These are phyloP conservation scores for Wilcoxina mikolae DNA, from an alignment of 495 filamentous ascomycete species.

Conservation along the genomic window DNA sequence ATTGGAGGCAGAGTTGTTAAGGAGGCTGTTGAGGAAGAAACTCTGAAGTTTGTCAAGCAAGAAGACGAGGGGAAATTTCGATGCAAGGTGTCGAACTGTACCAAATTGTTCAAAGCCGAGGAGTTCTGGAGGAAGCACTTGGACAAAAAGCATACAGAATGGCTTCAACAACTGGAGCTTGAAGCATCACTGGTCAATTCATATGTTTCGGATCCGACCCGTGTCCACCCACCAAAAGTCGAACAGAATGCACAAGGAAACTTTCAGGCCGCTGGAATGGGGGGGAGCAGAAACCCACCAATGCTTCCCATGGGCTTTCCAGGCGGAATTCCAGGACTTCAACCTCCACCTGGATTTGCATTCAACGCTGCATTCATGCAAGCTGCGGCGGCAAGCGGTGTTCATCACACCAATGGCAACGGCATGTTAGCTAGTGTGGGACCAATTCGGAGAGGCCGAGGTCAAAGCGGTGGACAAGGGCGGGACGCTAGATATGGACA, in stretches of 20 bases:
- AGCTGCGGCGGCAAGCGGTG: not conserved
- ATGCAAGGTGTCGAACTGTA: constrained; percentile 89
- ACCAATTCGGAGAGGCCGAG: constrained; percentile 32
- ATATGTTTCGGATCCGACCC: constrained; percentile 90
- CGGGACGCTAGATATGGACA: constrained; percentile 35
- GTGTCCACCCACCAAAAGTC: constrained; percentile 87
- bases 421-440: constrained; percentile 27
- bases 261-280: constrained; percentile 18
- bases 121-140: constrained; percentile 96
- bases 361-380: constrained; percentile 35
- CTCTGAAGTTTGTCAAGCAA: constrained; percentile 79
- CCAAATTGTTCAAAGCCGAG: constrained; percentile 93
- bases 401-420: constrained; percentile 20
- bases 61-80: constrained; percentile 93
- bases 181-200: constrained; percentile 85
- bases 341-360: constrained; percentile 63
- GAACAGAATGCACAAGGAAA: constrained; percentile 75
- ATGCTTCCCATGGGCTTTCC: constrained; percentile 20
- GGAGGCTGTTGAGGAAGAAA: constrained; percentile 72
- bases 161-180: constrained; percentile 61
- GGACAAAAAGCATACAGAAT: constrained; percentile 87
- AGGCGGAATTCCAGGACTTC: constrained; percentile 33
- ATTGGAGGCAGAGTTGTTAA: constrained; percentile 78
- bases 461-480: constrained; percentile 23
- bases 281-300: constrained; percentile 15